These are phyloP conservation scores for Coemansia sp. DNA, from an alignment of 192 early-diverging fungal genomes.

Conservation along the genomic window DNA sequence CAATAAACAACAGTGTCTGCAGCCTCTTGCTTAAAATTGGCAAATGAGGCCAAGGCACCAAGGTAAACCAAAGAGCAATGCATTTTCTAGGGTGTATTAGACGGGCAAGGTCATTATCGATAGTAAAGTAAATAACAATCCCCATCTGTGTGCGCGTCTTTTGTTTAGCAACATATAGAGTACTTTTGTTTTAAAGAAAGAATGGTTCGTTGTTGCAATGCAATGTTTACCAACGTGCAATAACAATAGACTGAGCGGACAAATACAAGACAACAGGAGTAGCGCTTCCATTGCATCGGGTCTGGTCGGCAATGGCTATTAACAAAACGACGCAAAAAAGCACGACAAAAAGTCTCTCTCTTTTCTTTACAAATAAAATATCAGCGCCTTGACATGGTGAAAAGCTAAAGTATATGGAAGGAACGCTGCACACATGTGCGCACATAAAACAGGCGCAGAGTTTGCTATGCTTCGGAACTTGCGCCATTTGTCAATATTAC, in stretches of 20 bases:
- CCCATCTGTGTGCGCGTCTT: too few species aligned
- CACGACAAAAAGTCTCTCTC: too few species aligned
- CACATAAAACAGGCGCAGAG: not conserved
- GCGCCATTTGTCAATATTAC: conserved; percentile 13
- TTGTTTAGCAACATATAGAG: not conserved
- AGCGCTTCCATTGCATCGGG: not conserved
- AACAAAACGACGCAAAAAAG: too few species aligned
- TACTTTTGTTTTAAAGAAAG: not conserved
- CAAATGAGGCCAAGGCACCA: too few species aligned
- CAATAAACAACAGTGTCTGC: too few species aligned
- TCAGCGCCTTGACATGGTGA: not conserved
- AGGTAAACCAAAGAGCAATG: too few species aligned
- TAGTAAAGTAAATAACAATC: too few species aligned
- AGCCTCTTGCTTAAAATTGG: too few species aligned
- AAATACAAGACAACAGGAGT: not conserved
- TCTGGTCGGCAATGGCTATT: not conserved
- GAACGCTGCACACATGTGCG: not conserved
- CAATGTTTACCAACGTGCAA: not conserved
- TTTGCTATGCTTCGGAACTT: not conserved
- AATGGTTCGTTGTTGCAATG: not conserved
- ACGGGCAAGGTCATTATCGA: too few species aligned
- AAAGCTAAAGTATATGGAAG: not conserved
- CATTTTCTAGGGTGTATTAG: too few species aligned
- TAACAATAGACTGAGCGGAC: not conserved
- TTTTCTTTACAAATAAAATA: not conserved